Conservation (phyloP, 305 asterid species). For the Fraxinus xanthoxyloides region DNA sequence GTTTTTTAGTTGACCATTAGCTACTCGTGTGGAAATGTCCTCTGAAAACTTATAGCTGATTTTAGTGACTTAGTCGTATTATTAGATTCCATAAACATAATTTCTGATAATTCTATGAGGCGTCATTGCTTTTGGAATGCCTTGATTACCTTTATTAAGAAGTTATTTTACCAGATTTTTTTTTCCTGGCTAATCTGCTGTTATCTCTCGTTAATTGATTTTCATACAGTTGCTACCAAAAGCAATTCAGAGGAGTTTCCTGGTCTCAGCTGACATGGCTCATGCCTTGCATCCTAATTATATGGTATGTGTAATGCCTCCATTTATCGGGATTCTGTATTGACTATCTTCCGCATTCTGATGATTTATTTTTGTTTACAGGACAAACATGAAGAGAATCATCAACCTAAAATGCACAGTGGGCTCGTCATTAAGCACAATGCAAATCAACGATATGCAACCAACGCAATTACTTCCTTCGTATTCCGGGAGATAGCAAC, state of each 20-base stretch:
- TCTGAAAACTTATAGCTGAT: not conserved
- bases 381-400: slow-evolving; percentile 97
- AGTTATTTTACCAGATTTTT: not conserved
- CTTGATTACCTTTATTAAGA: not conserved
- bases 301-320: slow-evolving; percentile 43
- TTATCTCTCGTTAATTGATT: slow-evolving; percentile 6
- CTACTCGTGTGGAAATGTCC: not conserved
- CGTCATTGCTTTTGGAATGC: not conserved
- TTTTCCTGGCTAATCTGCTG: slow-evolving; percentile 2
- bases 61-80: not conserved
- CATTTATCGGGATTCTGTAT: not conserved
- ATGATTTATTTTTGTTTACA: slow-evolving; percentile 30
- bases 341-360: slow-evolving; percentile 2
- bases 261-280: slow-evolving; percentile 98
- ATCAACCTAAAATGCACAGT: slow-evolving; percentile 89
- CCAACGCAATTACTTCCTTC: slow-evolving; percentile 88
- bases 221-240: slow-evolving; percentile 40
- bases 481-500: slow-evolving; percentile 79
- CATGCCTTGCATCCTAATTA: slow-evolving; percentile 97
- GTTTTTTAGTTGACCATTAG: not conserved
- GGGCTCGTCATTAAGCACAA: slow-evolving; percentile 92
- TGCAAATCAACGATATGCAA: slow-evolving; percentile 72
- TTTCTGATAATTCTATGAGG: not conserved
- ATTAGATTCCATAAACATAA: not conserved
- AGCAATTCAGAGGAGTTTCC: slow-evolving; percentile 85